Conservation (phyloP, 768 basidiomycete species). For the Naganishia antarctica region DNA sequence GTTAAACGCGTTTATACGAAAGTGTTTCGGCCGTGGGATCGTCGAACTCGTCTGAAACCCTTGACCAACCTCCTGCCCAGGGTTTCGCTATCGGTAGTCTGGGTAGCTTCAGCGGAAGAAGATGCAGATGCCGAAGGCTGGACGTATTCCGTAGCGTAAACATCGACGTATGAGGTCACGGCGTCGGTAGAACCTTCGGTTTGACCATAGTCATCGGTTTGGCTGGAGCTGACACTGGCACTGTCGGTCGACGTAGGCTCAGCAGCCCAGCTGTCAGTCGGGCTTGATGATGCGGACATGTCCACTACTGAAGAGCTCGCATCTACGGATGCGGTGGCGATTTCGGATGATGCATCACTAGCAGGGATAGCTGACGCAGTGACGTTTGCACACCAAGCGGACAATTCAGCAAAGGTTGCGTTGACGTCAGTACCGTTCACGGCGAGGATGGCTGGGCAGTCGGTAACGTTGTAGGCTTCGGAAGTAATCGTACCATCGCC, state of each 20-base stretch:
- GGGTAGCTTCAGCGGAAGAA: not conserved
- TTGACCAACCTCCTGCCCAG: conserved; percentile 5
- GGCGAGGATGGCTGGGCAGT: not conserved
- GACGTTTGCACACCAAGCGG: conserved; percentile 14
- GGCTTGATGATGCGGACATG: no score
- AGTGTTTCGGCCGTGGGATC: conserved; percentile 11
- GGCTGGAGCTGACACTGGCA: not conserved
- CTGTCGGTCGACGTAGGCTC: conserved; percentile 3
- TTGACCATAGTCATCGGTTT: not conserved
- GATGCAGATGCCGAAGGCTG: conserved; percentile 11
- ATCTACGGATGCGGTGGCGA: not conserved
- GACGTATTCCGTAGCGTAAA: conserved; percentile 21
- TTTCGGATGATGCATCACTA: not conserved
- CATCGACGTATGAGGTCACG: conserved; percentile 25
- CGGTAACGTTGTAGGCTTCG: conserved; percentile 12
- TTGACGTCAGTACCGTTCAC: conserved; percentile 19
- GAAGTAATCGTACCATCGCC: conserved; percentile 1
- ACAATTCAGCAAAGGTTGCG: conserved; percentile 13
- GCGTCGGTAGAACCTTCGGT: not conserved
- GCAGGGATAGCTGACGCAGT: not conserved
- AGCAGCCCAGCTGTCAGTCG: not conserved
- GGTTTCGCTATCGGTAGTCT: not conserved
- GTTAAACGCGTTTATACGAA: not conserved
- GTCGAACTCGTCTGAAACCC: conserved; percentile 3
- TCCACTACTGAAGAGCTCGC: no score